Evolutionary conservation across 2,329 filamentous ascomycete genomes (phyloP).

Genomic region (Claviceps humidiphila): DNA sequence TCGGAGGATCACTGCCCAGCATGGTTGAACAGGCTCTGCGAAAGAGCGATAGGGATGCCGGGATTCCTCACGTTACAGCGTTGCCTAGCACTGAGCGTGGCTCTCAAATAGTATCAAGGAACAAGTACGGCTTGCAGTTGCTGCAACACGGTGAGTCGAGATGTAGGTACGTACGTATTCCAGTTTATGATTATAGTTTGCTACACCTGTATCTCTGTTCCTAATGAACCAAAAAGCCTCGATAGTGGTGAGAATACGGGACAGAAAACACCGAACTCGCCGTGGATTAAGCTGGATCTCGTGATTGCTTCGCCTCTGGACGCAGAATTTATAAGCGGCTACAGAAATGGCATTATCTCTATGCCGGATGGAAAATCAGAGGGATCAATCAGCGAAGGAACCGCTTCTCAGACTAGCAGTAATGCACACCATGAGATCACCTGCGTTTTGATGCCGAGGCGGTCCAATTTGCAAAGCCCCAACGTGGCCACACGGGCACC

Average conservation of each 20-base stretch:
- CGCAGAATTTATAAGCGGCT: neutral
- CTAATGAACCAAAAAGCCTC: neutral
- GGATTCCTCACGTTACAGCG: neutral
- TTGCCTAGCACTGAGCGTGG: neutral
- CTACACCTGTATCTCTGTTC: neutral
- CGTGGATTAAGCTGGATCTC: neutral
- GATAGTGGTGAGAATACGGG: neutral
- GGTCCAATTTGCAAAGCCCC: conserved; percentile 34
- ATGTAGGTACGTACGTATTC: neutral
- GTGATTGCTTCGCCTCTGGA: conserved; percentile 1
- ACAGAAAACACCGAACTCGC: neutral
- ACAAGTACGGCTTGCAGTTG: neutral
- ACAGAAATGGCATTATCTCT: conserved; percentile 7
- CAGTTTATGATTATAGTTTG: neutral
- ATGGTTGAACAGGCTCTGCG: neutral
- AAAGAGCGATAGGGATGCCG: neutral
- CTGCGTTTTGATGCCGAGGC: conserved; percentile 33
- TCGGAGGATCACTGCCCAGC: conserved; percentile 1
- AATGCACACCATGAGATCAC: conserved; percentile 10
- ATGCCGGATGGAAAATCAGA: neutral
- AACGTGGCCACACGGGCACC: conserved; percentile 31
- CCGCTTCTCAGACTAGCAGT: neutral
- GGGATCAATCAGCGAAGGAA: neutral
- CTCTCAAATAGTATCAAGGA: conserved; percentile 1
- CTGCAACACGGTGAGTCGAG: neutral